phyloP scores from a whole-genome alignment of 148 eudicot species.

The Polygonum maritimum region DNA sequence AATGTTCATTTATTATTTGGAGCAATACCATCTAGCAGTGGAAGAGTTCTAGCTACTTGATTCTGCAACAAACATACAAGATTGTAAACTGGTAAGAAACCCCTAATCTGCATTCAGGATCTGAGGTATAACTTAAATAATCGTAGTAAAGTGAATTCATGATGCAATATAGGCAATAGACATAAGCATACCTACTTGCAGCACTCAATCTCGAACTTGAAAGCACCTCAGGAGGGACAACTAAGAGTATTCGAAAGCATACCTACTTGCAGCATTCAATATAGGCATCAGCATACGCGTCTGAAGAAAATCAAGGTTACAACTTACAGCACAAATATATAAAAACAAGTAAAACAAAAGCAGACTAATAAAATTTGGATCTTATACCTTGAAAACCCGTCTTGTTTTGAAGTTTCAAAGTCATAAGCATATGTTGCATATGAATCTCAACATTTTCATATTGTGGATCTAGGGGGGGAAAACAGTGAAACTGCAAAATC shows the following conservation, averaged over 20 bases:
- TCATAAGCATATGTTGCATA: constrained; percentile 92
- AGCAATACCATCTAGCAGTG: constrained; percentile 70
- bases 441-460: constrained; percentile 97
- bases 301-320: constrained; percentile 24
- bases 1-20: constrained; percentile 74
- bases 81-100: neutral
- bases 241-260: constrained; percentile 92
- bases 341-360: neutral
- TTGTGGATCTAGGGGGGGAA: constrained; percentile 96
- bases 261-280: too few species aligned
- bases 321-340: neutral
- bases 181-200: constrained; percentile 59
- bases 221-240: constrained; percentile 83
- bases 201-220: constrained; percentile 45
- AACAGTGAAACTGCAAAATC: constrained; percentile 83
- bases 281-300: too few species aligned
- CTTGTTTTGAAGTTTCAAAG: constrained; percentile 67
- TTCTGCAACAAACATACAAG: constrained; percentile 41
- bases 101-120: neutral
- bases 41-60: too few species aligned
- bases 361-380: neutral
- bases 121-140: neutral
- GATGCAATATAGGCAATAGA: neutral
- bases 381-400: constrained; percentile 80
- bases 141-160: neutral